Evolutionary conservation across 768 basidiomycete species (phyloP), one percentile per base, ranked within the genome.

Genomic region (Pleurotus salmoneostramineus): DNA sequence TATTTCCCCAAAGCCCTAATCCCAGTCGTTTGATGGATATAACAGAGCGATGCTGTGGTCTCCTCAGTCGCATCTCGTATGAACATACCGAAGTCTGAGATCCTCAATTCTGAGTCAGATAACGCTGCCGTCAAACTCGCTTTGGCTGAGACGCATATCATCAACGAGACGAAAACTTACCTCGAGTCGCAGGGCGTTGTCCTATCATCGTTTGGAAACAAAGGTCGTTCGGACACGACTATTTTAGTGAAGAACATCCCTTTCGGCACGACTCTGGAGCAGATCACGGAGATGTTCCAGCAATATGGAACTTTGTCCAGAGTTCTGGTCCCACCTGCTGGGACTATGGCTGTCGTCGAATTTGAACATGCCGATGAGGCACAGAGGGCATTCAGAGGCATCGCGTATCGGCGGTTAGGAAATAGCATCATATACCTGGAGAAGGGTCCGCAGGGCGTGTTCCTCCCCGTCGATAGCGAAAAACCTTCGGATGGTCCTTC

Each of bases 181-280:
- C 83, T 98, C 14, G 92, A 95, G 66, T 78, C 82, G 2, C 84
- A 90, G 57, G 89, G 89, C 12, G 84, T 91, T 57, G 68, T 84
- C 15, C 71, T 90, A 1, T 77, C 82, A 2, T 76, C 84, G 0
- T 87, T 90, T 62, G 75, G 78, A 3, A 71, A 79, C 1, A 71
- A 71, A 10, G 74, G 73, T 3, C 79, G 83, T 11, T 95, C 93
- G 0, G 84, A 89, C 64, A 95, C 91, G 0, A 84, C 80, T 35
- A 87, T 98, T 60, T 81, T 99, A 14, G 90, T 98, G 61, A 98
- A 98, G 76, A 98, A 98, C 72, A 93, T 99, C 46, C 96, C 97
- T 0, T 96, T 90, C 65, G 93, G 91, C 5, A 96, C 95, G 2
- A 83, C 87, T 0, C 71, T 76, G 0, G 80, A 84, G 14, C 83